Evolutionary conservation across 768 basidiomycete genomes (phyloP).

Genomic region (Pleurotus tuoliensis): DNA sequence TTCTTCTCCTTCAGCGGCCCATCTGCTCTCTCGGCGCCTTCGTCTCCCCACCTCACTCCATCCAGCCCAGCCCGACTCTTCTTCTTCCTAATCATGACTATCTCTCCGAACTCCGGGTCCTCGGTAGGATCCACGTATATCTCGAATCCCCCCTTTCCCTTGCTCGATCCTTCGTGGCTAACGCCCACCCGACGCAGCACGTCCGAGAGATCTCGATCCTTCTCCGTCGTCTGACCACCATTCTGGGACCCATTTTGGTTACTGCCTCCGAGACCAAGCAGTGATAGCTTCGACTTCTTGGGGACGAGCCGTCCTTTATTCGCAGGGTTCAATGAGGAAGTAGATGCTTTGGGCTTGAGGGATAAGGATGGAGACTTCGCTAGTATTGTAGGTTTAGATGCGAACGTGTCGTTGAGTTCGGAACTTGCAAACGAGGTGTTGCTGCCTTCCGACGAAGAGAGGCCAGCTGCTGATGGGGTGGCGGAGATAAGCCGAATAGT

Average conservation of each 20-base stretch:
- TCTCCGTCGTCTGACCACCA: slow-evolving; percentile 2
- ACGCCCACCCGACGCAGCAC: slow-evolving; percentile 49
- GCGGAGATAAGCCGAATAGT: slow-evolving; percentile 71
- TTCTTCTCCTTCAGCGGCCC: slow-evolving; percentile 6
- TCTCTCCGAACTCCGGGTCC: slow-evolving; percentile 65
- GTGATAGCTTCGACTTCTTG: slow-evolving; percentile 64
- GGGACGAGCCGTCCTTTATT: slow-evolving; percentile 54
- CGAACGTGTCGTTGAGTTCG: slow-evolving; percentile 25
- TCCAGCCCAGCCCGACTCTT: slow-evolving; percentile 60
- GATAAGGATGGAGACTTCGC: slow-evolving; percentile 28
- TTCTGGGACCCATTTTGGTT: slow-evolving; percentile 7
- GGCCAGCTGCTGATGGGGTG: slow-evolving; percentile 52
- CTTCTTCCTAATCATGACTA: slow-evolving; percentile 75
- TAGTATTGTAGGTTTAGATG: slow-evolving; percentile 23
- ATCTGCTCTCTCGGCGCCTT: slow-evolving; percentile 37
- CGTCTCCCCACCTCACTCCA: slow-evolving; percentile 55
- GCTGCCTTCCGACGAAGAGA: slow-evolving; percentile 29
- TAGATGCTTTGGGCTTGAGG: slow-evolving; percentile 17
- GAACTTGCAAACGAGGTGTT: slow-evolving; percentile 20
- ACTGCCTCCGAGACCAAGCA: slow-evolving; percentile 26
- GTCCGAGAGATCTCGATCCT: slow-evolving; percentile 51
- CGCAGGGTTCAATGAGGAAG: slow-evolving; percentile 14
- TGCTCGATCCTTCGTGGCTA: slow-evolving; percentile 10
- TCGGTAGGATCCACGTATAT: slow-evolving; percentile 65
- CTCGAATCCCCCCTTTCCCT: slow-evolving; percentile 54